A percentile compares a stretch with the other conserved stretches of the same genome.
Evolutionary conservation across 176 grass and related monocot genomes (phyloP).

Genomic region (Oryza coarctata): DNA sequence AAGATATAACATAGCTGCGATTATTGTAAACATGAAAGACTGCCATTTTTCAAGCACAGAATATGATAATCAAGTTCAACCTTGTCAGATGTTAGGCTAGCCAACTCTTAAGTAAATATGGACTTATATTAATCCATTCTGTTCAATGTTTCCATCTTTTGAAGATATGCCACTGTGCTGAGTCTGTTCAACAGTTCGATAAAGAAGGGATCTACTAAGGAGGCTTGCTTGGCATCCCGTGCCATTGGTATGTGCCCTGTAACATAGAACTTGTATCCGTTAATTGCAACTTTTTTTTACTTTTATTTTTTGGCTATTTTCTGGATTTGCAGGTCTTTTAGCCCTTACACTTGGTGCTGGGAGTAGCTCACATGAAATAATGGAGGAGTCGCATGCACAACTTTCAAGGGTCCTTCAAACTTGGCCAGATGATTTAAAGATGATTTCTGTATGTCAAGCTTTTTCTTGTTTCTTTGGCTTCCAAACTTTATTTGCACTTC

Average conservation of each 20-base stretch:
- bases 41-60: neutral
- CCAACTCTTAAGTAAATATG: neutral
- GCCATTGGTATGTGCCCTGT: conserved; percentile 51
- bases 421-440: conserved; percentile 58
- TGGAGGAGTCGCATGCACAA: conserved; percentile 63
- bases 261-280: neutral
- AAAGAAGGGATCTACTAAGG: conserved; percentile 76
- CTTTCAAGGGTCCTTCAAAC: conserved; percentile 57
- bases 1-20: neutral
- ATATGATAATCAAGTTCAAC: neutral
- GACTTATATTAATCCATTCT: neutral
- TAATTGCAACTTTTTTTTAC: neutral
- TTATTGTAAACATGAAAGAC: neutral
- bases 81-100: neutral
- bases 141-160: conserved; percentile 15
- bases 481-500: neutral
- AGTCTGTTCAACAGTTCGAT: conserved; percentile 76
- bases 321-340: conserved; percentile 52
- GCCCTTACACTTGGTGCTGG: conserved; percentile 68
- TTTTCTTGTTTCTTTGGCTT: conserved; percentile 1
- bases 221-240: conserved; percentile 64
- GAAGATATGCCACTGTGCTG: conserved; percentile 75
- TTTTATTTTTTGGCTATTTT: conserved; percentile 2
- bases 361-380: conserved; percentile 58
- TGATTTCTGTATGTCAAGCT: conserved; percentile 49